phyloP scores from a whole-genome alignment of 352 stramenopile species.

The Halophytophthora polymorphica region DNA sequence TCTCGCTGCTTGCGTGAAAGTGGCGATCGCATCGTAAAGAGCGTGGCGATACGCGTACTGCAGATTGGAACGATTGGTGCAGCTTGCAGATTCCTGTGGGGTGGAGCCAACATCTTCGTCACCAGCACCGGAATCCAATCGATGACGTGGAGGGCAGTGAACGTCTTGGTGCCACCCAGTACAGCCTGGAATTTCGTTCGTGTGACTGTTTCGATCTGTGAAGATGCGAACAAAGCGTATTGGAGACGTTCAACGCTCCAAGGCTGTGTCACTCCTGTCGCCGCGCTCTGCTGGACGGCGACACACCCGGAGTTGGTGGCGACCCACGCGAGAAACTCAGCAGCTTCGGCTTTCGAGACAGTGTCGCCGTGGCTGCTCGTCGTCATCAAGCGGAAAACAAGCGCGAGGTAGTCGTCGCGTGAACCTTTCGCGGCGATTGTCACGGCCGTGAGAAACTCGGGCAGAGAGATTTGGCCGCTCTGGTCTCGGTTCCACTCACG shows the following conservation, averaged over 20 bases:
- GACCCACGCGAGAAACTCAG: conserved; percentile 6
- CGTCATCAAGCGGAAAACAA: conserved; percentile 42
- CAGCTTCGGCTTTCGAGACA: conserved; percentile 1
- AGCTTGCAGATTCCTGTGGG: too few relatives aligned
- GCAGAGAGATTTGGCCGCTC: conserved; percentile 20
- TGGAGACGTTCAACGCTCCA: conserved; percentile 3
- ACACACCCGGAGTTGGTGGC: conserved; percentile 1
- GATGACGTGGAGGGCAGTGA: conserved; percentile 12
- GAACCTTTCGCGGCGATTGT: conserved; percentile 28
- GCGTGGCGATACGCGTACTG: background rate
- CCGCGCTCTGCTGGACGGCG: conserved; percentile 5
- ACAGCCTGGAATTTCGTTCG: conserved; percentile 5
- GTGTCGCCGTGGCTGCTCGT: background rate
- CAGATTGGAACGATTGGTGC: background rate
- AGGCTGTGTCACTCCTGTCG: background rate
- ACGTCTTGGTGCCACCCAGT: conserved; percentile 2
- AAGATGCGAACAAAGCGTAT: conserved; percentile 2
- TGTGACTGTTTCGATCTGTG: background rate
- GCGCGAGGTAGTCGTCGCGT: conserved; percentile 39
- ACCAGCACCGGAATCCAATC: conserved; percentile 40
- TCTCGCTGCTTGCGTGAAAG: conserved; percentile 6
- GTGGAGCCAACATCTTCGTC: conserved; percentile 1
- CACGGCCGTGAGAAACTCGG: conserved; percentile 38
- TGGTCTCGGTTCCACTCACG: conserved; percentile 28
- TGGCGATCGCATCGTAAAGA: background rate